phyloP scores from a whole-genome alignment of 139 green algal species.

The Zygnema circumcarinatum region DNA sequence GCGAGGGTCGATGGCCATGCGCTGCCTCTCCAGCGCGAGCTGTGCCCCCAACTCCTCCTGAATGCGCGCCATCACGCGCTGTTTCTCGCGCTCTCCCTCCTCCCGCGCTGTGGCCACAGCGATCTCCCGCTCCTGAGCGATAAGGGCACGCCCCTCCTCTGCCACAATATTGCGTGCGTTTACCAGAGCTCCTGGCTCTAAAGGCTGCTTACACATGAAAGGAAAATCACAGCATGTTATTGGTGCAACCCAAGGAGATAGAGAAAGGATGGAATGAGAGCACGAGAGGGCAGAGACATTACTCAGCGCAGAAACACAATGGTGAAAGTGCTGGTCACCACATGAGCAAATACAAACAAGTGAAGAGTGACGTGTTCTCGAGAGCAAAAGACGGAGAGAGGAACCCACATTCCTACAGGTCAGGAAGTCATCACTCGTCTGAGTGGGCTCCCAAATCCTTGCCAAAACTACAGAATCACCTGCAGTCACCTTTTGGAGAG shows the following conservation, averaged over 20 bases:
- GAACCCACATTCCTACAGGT: no score
- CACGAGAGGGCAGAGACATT: not conserved
- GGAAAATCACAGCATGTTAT: no score
- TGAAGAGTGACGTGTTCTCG: no score
- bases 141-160: slow-evolving; percentile 30
- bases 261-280: no score
- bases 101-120: slow-evolving; percentile 9
- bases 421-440: no score
- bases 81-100: slow-evolving; percentile 33
- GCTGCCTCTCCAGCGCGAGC: slow-evolving; percentile 20
- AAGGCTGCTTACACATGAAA: not conserved
- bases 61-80: slow-evolving; percentile 12
- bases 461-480: no score
- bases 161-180: slow-evolving; percentile 14
- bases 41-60: slow-evolving; percentile 1
- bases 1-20: slow-evolving; percentile 11
- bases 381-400: no score
- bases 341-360: no score
- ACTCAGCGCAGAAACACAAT: not conserved
- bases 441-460: no score
- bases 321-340: no score
- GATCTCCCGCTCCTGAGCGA: not conserved
- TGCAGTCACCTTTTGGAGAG: no score
- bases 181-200: slow-evolving; percentile 11
- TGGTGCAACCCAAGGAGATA: not conserved